A percentile compares a stretch with the other conserved stretches of the same genome.
Conservation (phyloP, 164 flowering plant species). For the Macadamia tetraphylla region DNA sequence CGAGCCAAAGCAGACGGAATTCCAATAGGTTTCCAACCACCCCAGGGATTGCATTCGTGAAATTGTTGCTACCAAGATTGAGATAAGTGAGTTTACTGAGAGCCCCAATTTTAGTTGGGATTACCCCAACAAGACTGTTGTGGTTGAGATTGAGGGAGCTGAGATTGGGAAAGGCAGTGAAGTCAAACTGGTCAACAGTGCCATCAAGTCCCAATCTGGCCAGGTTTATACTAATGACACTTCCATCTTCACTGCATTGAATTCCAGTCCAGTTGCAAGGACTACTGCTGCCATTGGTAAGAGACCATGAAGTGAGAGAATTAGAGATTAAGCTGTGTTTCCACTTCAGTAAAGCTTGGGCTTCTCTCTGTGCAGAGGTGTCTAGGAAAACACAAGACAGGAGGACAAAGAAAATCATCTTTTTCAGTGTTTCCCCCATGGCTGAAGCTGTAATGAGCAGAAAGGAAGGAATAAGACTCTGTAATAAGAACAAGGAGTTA, state of each 20-base stretch:
- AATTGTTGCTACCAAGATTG: slow-evolving; percentile 17
- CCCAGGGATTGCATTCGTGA: slow-evolving; percentile 16
- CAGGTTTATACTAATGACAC: slow-evolving; percentile 10
- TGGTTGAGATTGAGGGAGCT: slow-evolving; percentile 10
- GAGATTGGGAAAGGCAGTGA: slow-evolving; percentile 15
- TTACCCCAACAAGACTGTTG: slow-evolving; percentile 10
- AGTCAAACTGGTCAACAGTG: slow-evolving; percentile 12
- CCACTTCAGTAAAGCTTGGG: slow-evolving; percentile 23
- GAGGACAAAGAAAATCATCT: not conserved
- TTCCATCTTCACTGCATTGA: slow-evolving; percentile 1
- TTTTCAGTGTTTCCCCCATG: slow-evolving; percentile 1
- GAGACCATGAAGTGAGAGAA: slow-evolving; percentile 20
- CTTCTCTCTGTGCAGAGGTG: slow-evolving; percentile 18
- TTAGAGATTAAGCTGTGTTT: slow-evolving; percentile 21
- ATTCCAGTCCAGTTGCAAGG: slow-evolving; percentile 28
- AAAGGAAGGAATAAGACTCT: too few relatives aligned
- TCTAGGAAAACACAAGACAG: not conserved
- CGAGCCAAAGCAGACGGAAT: slow-evolving; percentile 13
- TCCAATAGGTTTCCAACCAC: slow-evolving; percentile 20
- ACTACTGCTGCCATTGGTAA: slow-evolving; percentile 10
- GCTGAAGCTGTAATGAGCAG: not conserved
- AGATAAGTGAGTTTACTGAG: slow-evolving; percentile 13
- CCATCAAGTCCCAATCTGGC: slow-evolving; percentile 5
- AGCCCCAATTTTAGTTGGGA: slow-evolving; percentile 15
- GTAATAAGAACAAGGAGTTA: too few relatives aligned